These are phyloP conservation scores for Tuber aestivum DNA, from an alignment of 495 filamentous ascomycete genomes.

Conservation along the genomic window DNA sequence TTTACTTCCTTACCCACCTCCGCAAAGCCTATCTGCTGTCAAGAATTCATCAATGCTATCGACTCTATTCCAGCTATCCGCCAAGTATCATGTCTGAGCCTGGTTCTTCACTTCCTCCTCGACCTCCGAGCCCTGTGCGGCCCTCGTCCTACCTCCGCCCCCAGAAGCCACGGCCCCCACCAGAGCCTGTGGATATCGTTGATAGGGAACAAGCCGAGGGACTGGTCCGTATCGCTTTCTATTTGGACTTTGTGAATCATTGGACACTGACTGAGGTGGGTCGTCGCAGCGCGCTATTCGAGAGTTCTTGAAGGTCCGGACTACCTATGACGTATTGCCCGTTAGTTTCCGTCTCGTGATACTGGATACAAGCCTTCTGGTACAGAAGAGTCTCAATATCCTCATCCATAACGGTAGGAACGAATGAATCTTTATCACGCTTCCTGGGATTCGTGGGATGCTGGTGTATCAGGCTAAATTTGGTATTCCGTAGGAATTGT, in stretches of 20 bases:
- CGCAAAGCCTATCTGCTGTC: background rate
- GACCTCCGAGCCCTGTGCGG: constrained; percentile 52
- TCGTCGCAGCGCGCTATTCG: constrained; percentile 57
- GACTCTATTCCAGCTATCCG: constrained; percentile 9
- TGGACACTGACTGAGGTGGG: constrained; percentile 13
- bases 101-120: constrained; percentile 18
- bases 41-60: constrained; percentile 31
- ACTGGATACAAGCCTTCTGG: constrained; percentile 87
- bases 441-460: background rate
- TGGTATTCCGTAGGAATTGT: constrained; percentile 68
- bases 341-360: constrained; percentile 94
- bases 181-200: constrained; percentile 62
- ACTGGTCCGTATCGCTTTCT: constrained; percentile 59
- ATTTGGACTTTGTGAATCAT: constrained; percentile 12
- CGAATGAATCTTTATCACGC: background rate
- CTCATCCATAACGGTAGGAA: constrained; percentile 88
- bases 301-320: constrained; percentile 93
- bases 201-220: constrained; percentile 90
- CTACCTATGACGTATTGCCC: constrained; percentile 97
- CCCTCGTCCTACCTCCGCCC: constrained; percentile 79
- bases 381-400: constrained; percentile 95
- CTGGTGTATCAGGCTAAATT: constrained; percentile 1
- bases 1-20: constrained; percentile 6
- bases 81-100: constrained; percentile 37
- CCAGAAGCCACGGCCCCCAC: constrained; percentile 52